Percentiles rank a stretch among this genome's conserved stretches.
These are phyloP conservation scores for Erythrophleum ivorense DNA, from an alignment of 331 rosid species.

Conservation along the genomic window DNA sequence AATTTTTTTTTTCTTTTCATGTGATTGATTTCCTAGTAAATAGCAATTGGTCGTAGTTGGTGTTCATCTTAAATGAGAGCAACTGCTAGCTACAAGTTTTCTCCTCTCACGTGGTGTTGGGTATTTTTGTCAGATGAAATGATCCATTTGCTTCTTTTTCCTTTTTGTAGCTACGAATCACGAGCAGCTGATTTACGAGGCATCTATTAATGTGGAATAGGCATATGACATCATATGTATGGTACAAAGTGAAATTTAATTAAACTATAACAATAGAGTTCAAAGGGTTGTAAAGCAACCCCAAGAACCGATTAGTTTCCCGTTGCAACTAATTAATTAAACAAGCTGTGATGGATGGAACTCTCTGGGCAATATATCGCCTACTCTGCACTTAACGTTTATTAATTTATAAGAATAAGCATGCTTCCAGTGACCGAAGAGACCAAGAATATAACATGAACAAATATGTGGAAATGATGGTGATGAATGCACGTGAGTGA, in stretches of 20 bases:
- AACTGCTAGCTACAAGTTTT: neutral
- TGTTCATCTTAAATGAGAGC: neutral
- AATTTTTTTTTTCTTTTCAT: neutral
- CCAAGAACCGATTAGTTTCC: too few relatives aligned
- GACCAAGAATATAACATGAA: too few relatives aligned
- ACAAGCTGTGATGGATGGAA: too few relatives aligned
- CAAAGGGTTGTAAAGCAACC: too few relatives aligned
- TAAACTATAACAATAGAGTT: too few relatives aligned
- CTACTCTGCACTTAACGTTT: too few relatives aligned
- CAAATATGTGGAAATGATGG: too few relatives aligned
- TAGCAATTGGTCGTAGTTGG: constrained; percentile 4
- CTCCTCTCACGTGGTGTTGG: neutral
- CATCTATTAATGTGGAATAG: neutral
- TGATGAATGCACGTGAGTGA: too few relatives aligned
- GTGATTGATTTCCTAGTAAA: neutral
- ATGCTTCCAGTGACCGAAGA: too few relatives aligned
- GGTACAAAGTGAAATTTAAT: neutral
- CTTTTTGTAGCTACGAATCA: neutral
- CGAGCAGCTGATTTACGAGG: neutral
- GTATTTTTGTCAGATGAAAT: neutral
- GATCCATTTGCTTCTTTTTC: neutral
- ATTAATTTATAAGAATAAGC: too few relatives aligned
- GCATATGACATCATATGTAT: neutral
- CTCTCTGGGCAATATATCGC: too few relatives aligned
- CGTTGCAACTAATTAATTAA: too few relatives aligned